Conservation (phyloP, 2,329 filamentous ascomycete genomes). For the Sarocladium oryzae region DNA sequence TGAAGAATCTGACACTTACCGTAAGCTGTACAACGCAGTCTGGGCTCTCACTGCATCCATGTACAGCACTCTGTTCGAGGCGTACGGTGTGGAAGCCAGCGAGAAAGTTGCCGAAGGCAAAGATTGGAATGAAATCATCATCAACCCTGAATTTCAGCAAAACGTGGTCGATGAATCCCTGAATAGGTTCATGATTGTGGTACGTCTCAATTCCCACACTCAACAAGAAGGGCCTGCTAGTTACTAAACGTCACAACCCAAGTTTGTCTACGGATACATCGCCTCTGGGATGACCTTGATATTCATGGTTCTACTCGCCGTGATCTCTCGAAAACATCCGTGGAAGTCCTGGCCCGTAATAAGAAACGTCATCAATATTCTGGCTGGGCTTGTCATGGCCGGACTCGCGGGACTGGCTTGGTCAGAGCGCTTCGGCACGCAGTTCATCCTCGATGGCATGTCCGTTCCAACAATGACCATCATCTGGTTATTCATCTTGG, state of each 20-base stretch:
- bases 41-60: constrained; percentile 12
- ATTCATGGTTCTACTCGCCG: constrained; percentile 24
- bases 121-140: constrained; percentile 9
- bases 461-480: constrained; percentile 26
- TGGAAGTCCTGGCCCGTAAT: constrained; percentile 26
- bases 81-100: constrained; percentile 22
- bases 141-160: constrained; percentile 15
- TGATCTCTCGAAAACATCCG: constrained; percentile 22
- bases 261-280: constrained; percentile 30
- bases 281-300: constrained; percentile 24
- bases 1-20: background rate
- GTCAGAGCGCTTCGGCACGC: constrained; percentile 5
- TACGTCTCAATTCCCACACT: constrained; percentile 9
- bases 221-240: background rate
- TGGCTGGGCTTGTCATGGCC: constrained; percentile 23
- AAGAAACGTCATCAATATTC: constrained; percentile 22
- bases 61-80: constrained; percentile 23
- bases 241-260: background rate
- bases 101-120: constrained; percentile 16
- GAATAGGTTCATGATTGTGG: constrained; percentile 24
- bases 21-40: background rate
- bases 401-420: constrained; percentile 22
- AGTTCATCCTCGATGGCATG: constrained; percentile 23
- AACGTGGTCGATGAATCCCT: constrained; percentile 18
- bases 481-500: constrained; percentile 26